A percentile compares a stretch with the other conserved stretches of the same genome.
phyloP scores from a whole-genome alignment of 2,329 filamentous ascomycete species.

The Talaromyces atroroseus region DNA sequence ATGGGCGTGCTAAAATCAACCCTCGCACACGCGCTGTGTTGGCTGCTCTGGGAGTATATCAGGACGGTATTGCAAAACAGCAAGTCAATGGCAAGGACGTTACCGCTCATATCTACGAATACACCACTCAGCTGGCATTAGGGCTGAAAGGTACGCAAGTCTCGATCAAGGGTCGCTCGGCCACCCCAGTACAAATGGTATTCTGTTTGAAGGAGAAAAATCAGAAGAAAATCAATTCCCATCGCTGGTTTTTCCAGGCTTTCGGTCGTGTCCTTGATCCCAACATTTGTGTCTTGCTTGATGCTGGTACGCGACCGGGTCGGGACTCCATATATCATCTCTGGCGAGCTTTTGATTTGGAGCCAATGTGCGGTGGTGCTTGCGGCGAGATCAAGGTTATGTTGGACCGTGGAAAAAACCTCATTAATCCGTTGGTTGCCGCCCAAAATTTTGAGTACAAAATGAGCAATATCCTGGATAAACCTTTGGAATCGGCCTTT shows the following conservation, averaged over 20 bases:
- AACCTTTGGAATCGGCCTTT: slow-evolving; percentile 93
- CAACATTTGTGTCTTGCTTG: slow-evolving; percentile 93
- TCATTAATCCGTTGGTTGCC: slow-evolving; percentile 88
- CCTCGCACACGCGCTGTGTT: slow-evolving; percentile 81
- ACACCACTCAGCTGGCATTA: slow-evolving; percentile 58
- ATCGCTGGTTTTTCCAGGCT: slow-evolving; percentile 97
- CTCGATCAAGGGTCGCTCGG: slow-evolving; percentile 69
- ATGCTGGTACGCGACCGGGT: slow-evolving; percentile 92
- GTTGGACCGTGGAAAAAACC: slow-evolving; percentile 77
- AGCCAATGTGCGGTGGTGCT: slow-evolving; percentile 94
- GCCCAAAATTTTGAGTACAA: slow-evolving; percentile 99
- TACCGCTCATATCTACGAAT: slow-evolving; percentile 93
- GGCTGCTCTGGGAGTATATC: slow-evolving; percentile 91
- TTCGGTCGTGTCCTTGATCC: slow-evolving; percentile 89
- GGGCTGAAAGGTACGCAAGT: slow-evolving; percentile 88
- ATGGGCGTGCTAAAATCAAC: slow-evolving; percentile 96
- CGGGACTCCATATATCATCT: slow-evolving; percentile 94
- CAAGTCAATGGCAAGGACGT: slow-evolving; percentile 96
- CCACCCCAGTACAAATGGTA: slow-evolving; percentile 89
- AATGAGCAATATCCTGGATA: slow-evolving; percentile 98
- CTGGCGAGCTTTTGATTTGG: slow-evolving; percentile 97
- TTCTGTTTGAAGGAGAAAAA: slow-evolving; percentile 99
- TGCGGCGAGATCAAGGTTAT: slow-evolving; percentile 99
- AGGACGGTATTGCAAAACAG: slow-evolving; percentile 97
- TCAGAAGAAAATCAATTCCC: slow-evolving; percentile 99